A percentile compares a stretch with the other conserved stretches of the same genome.
These are phyloP conservation scores for Melocanna baccifera DNA, from an alignment of 176 grass and related monocot genomes.

Conservation along the genomic window DNA sequence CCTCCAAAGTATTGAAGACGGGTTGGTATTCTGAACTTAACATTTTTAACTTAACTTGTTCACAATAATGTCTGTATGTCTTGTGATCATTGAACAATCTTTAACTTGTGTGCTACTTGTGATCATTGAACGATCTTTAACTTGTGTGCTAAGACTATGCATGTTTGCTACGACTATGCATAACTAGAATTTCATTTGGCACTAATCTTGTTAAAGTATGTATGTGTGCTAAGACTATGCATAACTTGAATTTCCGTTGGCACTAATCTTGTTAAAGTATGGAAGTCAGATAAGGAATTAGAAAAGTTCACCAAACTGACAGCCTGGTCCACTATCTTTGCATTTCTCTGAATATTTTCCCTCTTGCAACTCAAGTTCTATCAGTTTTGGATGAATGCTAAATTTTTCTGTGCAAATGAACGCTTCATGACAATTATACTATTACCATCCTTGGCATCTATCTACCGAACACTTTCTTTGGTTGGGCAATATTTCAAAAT, in stretches of 20 bases:
- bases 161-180: background rate
- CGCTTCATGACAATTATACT: slow-evolving; percentile 3
- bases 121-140: background rate
- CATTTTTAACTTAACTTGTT: background rate
- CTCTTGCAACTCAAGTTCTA: background rate
- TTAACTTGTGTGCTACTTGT: background rate
- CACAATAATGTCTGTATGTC: background rate
- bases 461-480: background rate
- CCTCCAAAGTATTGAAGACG: slow-evolving; percentile 83
- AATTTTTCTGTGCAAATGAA: background rate
- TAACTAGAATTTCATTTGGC: background rate
- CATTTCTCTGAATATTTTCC: background rate
- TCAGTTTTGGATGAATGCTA: background rate
- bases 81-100: background rate
- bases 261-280: slow-evolving; percentile 14
- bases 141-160: background rate
- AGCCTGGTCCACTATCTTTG: background rate
- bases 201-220: slow-evolving; percentile 13
- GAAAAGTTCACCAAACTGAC: background rate
- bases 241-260: background rate
- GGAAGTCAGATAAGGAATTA: slow-evolving; percentile 1
- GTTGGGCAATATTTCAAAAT: background rate
- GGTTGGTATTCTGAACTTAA: slow-evolving; percentile 47
- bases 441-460: background rate
- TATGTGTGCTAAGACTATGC: background rate